Evolutionary conservation across 2,329 filamentous ascomycete species (phyloP).

Genomic region (Hypoxylon sp.): DNA sequence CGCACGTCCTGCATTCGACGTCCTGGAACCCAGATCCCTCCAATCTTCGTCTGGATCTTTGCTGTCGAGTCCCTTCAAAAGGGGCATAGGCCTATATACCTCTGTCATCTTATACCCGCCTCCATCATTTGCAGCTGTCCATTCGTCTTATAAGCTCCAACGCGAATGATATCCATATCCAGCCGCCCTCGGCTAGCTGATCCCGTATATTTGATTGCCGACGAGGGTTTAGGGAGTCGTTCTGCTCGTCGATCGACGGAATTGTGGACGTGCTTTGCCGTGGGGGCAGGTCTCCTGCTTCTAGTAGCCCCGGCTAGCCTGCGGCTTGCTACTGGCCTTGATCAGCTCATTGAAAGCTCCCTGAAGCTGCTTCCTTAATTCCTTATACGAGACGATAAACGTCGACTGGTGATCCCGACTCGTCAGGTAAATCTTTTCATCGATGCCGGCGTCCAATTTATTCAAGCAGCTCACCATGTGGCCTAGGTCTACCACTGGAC

Average conservation of each 20-base stretch:
- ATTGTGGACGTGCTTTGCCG: slow-evolving; percentile 1
- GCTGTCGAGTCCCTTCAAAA: neutral
- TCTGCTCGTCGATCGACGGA: too few relatives aligned
- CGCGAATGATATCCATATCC: slow-evolving; percentile 1
- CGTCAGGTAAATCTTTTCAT: slow-evolving; percentile 85
- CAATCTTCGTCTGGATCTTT: neutral
- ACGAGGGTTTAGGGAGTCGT: too few relatives aligned
- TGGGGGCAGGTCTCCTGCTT: neutral
- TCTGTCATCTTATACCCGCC: slow-evolving; percentile 7
- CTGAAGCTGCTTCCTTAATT: slow-evolving; percentile 74
- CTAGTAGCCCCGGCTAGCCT: slow-evolving; percentile 37
- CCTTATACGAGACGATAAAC: slow-evolving; percentile 88
- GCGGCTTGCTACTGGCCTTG: slow-evolving; percentile 49
- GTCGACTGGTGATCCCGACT: slow-evolving; percentile 91
- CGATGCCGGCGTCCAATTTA: slow-evolving; percentile 88
- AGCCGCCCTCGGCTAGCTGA: neutral
- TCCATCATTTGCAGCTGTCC: neutral
- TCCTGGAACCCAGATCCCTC: neutral
- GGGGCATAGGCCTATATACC: neutral
- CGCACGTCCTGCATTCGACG: neutral
- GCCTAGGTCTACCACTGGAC: slow-evolving; percentile 83
- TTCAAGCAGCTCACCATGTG: slow-evolving; percentile 89
- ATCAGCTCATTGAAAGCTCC: slow-evolving; percentile 66
- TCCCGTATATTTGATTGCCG: neutral
- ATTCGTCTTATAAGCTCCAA: neutral